Evolutionary conservation across 2,329 filamentous ascomycete species (phyloP), one percentile per base, ranked within the genome.

Genomic region (Arthroderma sp.): DNA sequence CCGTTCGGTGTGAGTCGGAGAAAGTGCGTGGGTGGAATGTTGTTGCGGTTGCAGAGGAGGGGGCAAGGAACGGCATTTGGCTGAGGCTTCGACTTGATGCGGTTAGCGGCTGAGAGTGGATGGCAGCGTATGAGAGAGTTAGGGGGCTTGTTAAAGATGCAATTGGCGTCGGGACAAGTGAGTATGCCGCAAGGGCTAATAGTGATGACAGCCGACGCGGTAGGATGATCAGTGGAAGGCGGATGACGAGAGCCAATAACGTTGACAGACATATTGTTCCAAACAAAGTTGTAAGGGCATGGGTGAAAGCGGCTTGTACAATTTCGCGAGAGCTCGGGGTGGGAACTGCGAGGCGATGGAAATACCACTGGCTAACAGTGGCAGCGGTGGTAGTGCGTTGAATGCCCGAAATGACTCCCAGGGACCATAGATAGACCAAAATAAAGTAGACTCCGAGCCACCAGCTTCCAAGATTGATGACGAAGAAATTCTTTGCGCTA

Each of bases 301-400:
- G 91, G 41, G 73, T 71, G 38, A 94, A 70, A 9, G 88, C 89
- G 5, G 88, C 89, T 49, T 77, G 72, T 28, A 96, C 86, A 40
- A 96, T 82, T 45, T 88, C 81, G 46, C 75, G 73, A 1, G 86
- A 88, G 0, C 85, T 80, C 2, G 87, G 80, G 6, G 81, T 72
- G 4, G 89, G 86, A 7, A 80, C 75, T 4, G 80, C 79, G 55
- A 93, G 83, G 50, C 91, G 85, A 63, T 96, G 89, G 63, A 96
- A 98, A 65, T 98, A 98, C 91, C 91, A 98, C 63, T 98, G 91
- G 36, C 86, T 94, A 27, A 96, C 89, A 0, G 89, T 94, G 7
- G 91, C 91, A 27, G 87, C 89, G 9, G 89, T 94, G 10, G 88
- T 91, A 22, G 85, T 81, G 47, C 91, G 81, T 61, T 98, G 89